phyloP scores from a whole-genome alignment of 352 stramenopile species.

The Phytophthora tentaculata region DNA sequence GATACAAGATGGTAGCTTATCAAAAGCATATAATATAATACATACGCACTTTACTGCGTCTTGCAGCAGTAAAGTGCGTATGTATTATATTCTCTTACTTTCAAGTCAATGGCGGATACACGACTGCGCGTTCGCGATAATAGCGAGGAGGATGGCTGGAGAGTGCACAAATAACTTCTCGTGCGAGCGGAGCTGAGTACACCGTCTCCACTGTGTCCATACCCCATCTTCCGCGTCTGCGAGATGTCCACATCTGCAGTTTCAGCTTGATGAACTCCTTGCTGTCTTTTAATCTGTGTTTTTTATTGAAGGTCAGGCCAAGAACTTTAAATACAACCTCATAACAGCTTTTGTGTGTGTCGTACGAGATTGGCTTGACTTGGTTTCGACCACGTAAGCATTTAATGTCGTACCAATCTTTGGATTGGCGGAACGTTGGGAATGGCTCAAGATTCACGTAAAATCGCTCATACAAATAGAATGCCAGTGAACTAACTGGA shows the following conservation, averaged over 20 bases:
- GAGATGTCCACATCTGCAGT: background rate
- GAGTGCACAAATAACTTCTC: background rate
- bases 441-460: background rate
- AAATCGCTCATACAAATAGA: background rate
- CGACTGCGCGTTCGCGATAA: no score
- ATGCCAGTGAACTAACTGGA: no score
- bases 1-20: no score
- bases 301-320: background rate
- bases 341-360: background rate
- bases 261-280: background rate
- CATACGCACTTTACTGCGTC: background rate
- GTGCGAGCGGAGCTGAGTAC: background rate
- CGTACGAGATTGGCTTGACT: background rate
- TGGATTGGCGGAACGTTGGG: conserved; percentile 1
- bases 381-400: background rate
- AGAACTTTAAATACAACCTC: background rate
- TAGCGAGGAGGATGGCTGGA: no score
- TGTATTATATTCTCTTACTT: no score
- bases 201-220: background rate
- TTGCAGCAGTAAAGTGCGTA: background rate
- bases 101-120: no score
- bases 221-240: background rate
- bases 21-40: no score
- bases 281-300: background rate
- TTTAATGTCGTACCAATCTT: background rate